These are phyloP conservation scores for Psilocybe cubensis DNA, from an alignment of 768 basidiomycete species.

Conservation along the genomic window DNA sequence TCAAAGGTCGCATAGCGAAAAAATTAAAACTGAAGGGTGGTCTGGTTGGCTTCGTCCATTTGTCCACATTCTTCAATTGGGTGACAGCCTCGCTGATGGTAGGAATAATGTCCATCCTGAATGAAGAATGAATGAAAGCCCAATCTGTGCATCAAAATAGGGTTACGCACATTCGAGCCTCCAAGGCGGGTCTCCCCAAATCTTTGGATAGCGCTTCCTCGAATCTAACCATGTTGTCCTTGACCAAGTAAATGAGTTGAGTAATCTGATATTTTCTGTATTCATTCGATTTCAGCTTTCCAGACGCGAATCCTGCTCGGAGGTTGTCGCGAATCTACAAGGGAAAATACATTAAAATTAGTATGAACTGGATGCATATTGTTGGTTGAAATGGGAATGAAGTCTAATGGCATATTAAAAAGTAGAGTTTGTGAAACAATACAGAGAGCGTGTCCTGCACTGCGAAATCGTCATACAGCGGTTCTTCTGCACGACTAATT, in stretches of 20 bases:
- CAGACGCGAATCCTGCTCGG: constrained; percentile 59
- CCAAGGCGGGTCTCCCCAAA: constrained; percentile 63
- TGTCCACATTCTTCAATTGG: constrained; percentile 66
- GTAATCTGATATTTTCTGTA: constrained; percentile 78
- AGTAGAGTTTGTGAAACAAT: too few species aligned
- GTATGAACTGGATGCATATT: neutral
- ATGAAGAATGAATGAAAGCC: neutral
- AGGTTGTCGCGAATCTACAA: constrained; percentile 60
- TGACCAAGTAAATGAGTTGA: constrained; percentile 71
- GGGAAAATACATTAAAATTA: neutral
- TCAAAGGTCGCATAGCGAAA: constrained; percentile 60
- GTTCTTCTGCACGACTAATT: too few species aligned
- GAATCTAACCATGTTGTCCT: constrained; percentile 71
- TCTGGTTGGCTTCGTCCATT: constrained; percentile 72
- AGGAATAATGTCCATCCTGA: constrained; percentile 64
- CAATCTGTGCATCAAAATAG: neutral
- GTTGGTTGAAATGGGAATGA: neutral
- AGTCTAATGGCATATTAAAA: neutral
- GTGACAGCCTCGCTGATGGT: constrained; percentile 54
- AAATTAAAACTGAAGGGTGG: constrained; percentile 60
- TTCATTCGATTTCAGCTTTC: constrained; percentile 66
- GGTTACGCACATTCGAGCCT: constrained; percentile 51
- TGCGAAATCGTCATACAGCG: too few species aligned
- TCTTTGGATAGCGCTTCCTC: constrained; percentile 62
- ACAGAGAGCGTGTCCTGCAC: too few species aligned